These are phyloP conservation scores for Heterobasidion irregulare DNA, from an alignment of 1,284 basidiomycete genomes.

Conservation along the genomic window DNA sequence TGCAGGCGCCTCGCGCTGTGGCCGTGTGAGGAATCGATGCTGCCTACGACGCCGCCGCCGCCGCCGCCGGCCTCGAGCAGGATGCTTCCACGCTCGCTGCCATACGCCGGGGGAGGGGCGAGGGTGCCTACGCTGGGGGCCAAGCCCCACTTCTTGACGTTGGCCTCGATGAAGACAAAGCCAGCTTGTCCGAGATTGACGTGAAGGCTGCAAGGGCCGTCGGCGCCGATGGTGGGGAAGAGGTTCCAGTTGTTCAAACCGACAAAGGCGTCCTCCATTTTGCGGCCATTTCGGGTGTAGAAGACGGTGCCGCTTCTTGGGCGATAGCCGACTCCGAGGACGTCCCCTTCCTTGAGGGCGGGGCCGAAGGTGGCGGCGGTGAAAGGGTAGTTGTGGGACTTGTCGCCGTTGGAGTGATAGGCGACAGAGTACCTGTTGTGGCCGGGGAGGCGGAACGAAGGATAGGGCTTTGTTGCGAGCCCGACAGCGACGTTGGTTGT, in stretches of 20 bases:
- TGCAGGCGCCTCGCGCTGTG: conserved; percentile 47
- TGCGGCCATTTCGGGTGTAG: conserved; percentile 93
- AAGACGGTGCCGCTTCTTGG: conserved; percentile 94
- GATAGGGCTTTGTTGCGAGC: conserved; percentile 92
- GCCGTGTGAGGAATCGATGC: conserved; percentile 30
- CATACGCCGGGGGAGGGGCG: conserved; percentile 92
- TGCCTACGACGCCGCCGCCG: conserved; percentile 47
- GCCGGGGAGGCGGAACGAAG: conserved; percentile 87
- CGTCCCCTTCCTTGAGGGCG: conserved; percentile 85
- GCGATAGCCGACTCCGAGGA: conserved; percentile 88
- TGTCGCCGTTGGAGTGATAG: conserved; percentile 96
- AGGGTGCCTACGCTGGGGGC: conserved; percentile 93
- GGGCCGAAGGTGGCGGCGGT: conserved; percentile 83
- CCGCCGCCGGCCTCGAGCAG: conserved; percentile 82
- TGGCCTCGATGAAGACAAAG: conserved; percentile 96
- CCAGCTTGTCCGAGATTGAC: conserved; percentile 94
- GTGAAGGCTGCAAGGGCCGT: conserved; percentile 90
- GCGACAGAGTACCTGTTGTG: conserved; percentile 88
- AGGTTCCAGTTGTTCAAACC: conserved; percentile 86
- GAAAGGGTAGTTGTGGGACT: conserved; percentile 97
- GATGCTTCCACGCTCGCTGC: conserved; percentile 90
- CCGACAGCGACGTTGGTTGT: conserved; percentile 83
- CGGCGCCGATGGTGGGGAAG: conserved; percentile 91
- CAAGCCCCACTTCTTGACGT: conserved; percentile 97
- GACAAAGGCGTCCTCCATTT: conserved; percentile 89